Percentiles rank a stretch among this genome's conserved stretches.
Evolutionary conservation across 2,329 filamentous ascomycete genomes (phyloP).

Genomic region (Aspergillus quadricinctus): DNA sequence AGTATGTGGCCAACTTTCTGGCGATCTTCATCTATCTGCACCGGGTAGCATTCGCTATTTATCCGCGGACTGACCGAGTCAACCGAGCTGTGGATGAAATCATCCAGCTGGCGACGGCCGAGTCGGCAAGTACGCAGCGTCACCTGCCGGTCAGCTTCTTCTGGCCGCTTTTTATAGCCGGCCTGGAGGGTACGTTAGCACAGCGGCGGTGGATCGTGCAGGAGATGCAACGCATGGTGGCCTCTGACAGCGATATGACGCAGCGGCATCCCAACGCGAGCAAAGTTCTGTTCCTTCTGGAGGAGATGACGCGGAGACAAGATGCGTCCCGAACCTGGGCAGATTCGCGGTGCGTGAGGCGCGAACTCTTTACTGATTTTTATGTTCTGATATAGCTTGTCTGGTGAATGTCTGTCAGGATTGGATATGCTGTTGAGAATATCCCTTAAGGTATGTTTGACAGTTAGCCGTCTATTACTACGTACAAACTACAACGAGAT

Average conservation of each 20-base stretch:
- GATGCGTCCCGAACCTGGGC: conserved; percentile 32
- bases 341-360: conserved; percentile 30
- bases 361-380: conserved; percentile 31
- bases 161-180: conserved; percentile 34
- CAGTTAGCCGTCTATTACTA: background rate
- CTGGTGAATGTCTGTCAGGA: no score
- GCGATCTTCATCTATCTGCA: conserved; percentile 35
- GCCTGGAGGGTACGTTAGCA: conserved; percentile 27
- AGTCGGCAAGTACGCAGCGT: conserved; percentile 13
- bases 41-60: conserved; percentile 35
- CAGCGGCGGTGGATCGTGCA: conserved; percentile 32
- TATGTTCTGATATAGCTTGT: conserved; percentile 29
- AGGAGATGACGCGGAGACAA: conserved; percentile 33
- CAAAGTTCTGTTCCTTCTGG: conserved; percentile 27
- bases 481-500: background rate
- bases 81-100: conserved; percentile 33
- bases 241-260: conserved; percentile 1
- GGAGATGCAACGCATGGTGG: conserved; percentile 31
- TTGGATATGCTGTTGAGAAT: background rate
- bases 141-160: conserved; percentile 29
- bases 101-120: conserved; percentile 30
- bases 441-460: background rate
- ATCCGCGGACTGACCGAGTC: conserved; percentile 34
- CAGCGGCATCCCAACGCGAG: conserved; percentile 28
- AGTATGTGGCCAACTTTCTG: conserved; percentile 33